Conservation (phyloP, 345 rosid species). For the Streptanthus diversifolius region DNA sequence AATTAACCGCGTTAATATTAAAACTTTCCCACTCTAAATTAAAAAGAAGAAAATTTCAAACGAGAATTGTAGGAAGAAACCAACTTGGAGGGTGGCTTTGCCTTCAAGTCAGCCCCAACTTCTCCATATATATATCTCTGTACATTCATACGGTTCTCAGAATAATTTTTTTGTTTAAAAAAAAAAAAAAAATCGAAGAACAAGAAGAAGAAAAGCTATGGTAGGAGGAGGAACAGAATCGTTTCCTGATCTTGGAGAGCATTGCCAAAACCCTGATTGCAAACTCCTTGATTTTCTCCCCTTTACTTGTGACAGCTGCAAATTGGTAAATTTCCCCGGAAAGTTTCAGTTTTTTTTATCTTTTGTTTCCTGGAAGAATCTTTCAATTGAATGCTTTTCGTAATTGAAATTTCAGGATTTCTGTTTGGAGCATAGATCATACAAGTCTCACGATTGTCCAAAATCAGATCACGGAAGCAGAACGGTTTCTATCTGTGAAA, state of each 20-base stretch:
- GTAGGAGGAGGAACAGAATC: constrained; percentile 82
- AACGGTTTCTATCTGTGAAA: constrained; percentile 59
- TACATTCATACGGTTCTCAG: neutral
- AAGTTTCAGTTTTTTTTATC: neutral
- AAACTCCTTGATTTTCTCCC: constrained; percentile 83
- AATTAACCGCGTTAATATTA: constrained; percentile 13
- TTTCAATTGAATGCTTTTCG: neutral
- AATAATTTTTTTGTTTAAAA: too few relatives aligned
- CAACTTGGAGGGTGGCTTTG: constrained; percentile 42
- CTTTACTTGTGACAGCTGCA: constrained; percentile 66
- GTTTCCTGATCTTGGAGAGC: constrained; percentile 72
- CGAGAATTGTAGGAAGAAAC: constrained; percentile 16
- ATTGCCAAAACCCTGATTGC: constrained; percentile 72
- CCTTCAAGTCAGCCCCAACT: constrained; percentile 38
- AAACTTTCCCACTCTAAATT: neutral
- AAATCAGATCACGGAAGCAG: constrained; percentile 56
- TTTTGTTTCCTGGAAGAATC: neutral
- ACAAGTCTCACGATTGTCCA: constrained; percentile 64
- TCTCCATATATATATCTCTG: constrained; percentile 5
- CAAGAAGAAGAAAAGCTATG: constrained; percentile 22
- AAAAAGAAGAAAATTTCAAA: neutral
- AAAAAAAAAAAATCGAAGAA: neutral
- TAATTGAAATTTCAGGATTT: constrained; percentile 44
- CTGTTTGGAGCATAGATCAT: constrained; percentile 72
- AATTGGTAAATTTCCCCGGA: constrained; percentile 37